These are phyloP conservation scores for Yamadazyma tumulicola DNA, from an alignment of 805 yeast species.

Conservation along the genomic window DNA sequence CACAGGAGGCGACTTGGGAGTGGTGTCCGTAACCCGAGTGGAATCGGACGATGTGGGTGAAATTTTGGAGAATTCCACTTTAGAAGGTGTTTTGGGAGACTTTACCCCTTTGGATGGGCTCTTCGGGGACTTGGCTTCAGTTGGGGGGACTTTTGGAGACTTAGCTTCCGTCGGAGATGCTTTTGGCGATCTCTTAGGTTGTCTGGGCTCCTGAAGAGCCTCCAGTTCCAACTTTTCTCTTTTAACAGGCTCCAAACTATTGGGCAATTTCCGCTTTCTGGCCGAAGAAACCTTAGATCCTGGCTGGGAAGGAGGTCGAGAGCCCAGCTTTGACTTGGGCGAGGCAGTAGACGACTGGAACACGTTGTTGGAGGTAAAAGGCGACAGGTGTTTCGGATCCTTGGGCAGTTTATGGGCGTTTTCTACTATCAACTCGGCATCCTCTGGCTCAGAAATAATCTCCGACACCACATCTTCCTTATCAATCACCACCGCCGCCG, in stretches of 20 bases:
- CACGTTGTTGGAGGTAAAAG: slow-evolving; percentile 31
- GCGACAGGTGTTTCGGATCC: slow-evolving; percentile 6
- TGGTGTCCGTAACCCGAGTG: too few species aligned
- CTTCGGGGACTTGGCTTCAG: background rate
- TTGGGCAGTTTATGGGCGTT: too few species aligned
- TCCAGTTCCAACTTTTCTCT: background rate
- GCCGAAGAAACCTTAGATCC: too few species aligned
- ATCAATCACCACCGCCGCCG: slow-evolving; percentile 2
- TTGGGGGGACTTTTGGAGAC: background rate
- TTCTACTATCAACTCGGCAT: too few species aligned
- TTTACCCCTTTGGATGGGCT: background rate
- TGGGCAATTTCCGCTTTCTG: too few species aligned
- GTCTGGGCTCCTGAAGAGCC: background rate
- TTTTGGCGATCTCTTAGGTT: background rate
- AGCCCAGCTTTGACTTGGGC: background rate
- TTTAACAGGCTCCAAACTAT: too few species aligned
- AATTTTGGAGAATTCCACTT: background rate
- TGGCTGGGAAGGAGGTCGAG: too few species aligned
- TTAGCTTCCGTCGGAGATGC: background rate
- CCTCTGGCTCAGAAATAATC: background rate
- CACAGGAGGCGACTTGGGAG: too few species aligned
- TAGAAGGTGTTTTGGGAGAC: background rate
- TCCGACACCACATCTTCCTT: background rate
- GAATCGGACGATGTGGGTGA: background rate
- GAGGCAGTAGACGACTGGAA: slow-evolving; percentile 30